Percentiles rank a stretch among this genome's conserved stretches.
These are phyloP conservation scores for Mortierella polycephala DNA, from an alignment of 371 early-diverging fungal species.

Conservation along the genomic window DNA sequence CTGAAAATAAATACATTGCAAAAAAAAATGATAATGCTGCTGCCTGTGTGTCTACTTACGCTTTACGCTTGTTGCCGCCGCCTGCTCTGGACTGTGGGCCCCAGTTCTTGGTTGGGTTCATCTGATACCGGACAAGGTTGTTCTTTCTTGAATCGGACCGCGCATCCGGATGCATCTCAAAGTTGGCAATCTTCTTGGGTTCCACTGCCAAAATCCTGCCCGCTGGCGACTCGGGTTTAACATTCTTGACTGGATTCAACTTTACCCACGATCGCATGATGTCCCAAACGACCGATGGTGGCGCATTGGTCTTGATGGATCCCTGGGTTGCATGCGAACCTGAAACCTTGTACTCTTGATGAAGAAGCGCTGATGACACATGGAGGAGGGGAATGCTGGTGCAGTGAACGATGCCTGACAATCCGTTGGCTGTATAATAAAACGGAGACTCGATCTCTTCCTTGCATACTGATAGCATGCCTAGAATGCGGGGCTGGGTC, in stretches of 20 bases:
- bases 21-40: background rate
- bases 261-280: conserved; percentile 83
- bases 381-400: conserved; percentile 60
- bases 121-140: conserved; percentile 90
- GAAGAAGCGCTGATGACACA: conserved; percentile 82
- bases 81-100: conserved; percentile 91
- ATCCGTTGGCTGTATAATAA: conserved; percentile 78
- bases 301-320: conserved; percentile 97
- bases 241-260: conserved; percentile 76
- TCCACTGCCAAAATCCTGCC: conserved; percentile 71
- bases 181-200: conserved; percentile 56
- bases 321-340: conserved; percentile 88
- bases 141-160: conserved; percentile 79
- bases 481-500: conserved; percentile 89
- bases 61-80: conserved; percentile 61
- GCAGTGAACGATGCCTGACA: conserved; percentile 77
- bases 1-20: background rate
- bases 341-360: conserved; percentile 94
- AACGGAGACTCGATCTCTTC: conserved; percentile 82
- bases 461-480: conserved; percentile 85
- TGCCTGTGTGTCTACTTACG: conserved; percentile 29
- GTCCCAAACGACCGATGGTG: conserved; percentile 92
- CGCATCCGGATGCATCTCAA: conserved; percentile 73
- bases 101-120: conserved; percentile 95
- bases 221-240: conserved; percentile 77